These are phyloP conservation scores for Dacryopinax spathularia DNA, from an alignment of 768 basidiomycete genomes.

Conservation along the genomic window DNA sequence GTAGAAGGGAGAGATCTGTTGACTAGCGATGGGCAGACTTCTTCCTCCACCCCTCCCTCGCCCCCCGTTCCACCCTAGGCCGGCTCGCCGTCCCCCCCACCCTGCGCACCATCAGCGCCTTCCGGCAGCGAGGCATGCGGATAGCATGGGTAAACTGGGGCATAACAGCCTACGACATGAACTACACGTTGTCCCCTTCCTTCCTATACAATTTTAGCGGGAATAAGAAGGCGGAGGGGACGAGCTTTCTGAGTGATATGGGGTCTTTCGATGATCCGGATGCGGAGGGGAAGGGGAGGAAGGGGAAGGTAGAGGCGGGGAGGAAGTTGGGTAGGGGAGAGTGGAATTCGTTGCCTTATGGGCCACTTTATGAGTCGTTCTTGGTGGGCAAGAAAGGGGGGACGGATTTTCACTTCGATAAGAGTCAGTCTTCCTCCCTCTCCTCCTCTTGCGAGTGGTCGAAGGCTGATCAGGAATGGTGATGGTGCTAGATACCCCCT, in stretches of 20 bases:
- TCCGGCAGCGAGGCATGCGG: not conserved
- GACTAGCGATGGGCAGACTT: constrained; percentile 30
- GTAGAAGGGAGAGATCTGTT: not conserved
- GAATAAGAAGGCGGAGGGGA: constrained; percentile 34
- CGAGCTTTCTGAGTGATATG: constrained; percentile 35
- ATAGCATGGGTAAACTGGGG: constrained; percentile 33
- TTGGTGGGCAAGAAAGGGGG: constrained; percentile 37
- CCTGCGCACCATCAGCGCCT: constrained; percentile 27
- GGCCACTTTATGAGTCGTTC: constrained; percentile 44
- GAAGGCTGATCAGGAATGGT: too few relatives aligned
- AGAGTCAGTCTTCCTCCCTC: constrained; percentile 32
- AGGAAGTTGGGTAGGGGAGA: constrained; percentile 43
- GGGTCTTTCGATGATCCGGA: constrained; percentile 26
- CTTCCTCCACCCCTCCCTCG: constrained; percentile 49
- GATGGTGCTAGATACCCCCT: constrained; percentile 34
- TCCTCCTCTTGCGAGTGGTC: not conserved
- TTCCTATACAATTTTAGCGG: constrained; percentile 41
- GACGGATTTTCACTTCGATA: constrained; percentile 59
- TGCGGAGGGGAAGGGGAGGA: too few relatives aligned
- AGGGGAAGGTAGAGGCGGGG: constrained; percentile 32
- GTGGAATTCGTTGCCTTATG: constrained; percentile 47
- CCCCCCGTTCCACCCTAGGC: constrained; percentile 35
- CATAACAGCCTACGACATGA: constrained; percentile 47
- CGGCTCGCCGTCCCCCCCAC: constrained; percentile 31
- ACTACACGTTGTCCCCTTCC: constrained; percentile 37